Base-by-base conservation (phyloP, 1,139 yeast genomes). In the Zhuliangozyma parablackwelliae region DNA sequence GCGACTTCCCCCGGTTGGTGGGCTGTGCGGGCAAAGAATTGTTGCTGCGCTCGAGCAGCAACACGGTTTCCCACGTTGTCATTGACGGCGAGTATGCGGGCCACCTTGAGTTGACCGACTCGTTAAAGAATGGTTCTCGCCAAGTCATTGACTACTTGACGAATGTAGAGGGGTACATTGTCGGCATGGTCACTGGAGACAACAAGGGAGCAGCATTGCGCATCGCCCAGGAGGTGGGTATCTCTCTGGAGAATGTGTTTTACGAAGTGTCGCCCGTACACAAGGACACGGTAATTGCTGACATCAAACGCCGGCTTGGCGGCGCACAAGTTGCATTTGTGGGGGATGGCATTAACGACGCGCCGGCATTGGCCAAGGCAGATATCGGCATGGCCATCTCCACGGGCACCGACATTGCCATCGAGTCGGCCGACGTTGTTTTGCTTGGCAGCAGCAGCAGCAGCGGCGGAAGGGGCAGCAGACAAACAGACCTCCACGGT, bases 321-420 rank as follows among this genome's bases (percentile, higher is more conserved):
- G 58, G 57, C 1, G 40, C 38, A 2, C 56, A 60, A 32, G 65
- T 61, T 5, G 95, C 92, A 2, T 89, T 94, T 69, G 82, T 92
- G 26, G 99, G 99, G 26, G 99, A 92, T 60, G 99, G 99, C 40
- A 84, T 88, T 49, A 88, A 88, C 56, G 99, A 92, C 59, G 95
- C 97, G 0, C 97, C 97, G 0, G 97, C 97, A 0, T 70, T 92
- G 43, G 95, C 89, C 0, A 77, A 82, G 42, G 87, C 97, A 0
- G 87, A 89, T 47, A 65, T 92, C 13, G 98, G 98, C 16, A 80
- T 94, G 54, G 95, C 97, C 7, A 78, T 92, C 42, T 82, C 95
- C 21, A 78, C 95, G 0, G 96, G 97, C 3, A 87, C 97, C 0
- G 97, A 92, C 53, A 87, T 92, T 45, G 98, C 98, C 3, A 85